Evolutionary conservation across 106 monocot genomes (phyloP), one percentile per base, ranked within the genome.

Genomic region (Apostasia shenzhenica): DNA sequence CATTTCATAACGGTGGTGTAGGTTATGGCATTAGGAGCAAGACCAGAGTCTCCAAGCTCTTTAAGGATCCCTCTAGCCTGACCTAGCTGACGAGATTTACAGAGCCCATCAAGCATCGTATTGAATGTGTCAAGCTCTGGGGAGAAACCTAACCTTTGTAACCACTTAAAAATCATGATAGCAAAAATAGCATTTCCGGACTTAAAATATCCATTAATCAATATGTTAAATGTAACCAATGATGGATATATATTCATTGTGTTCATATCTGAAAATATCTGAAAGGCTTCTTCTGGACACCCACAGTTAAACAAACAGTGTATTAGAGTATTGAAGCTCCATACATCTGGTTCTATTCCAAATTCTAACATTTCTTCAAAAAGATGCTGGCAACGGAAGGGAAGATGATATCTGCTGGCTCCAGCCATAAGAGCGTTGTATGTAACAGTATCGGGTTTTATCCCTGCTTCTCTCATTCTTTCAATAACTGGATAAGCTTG

Each of bases 1-100:
- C 81, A 82, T 59, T 85, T 89, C 97, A 90, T 90, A 45, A 90
- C 76, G 13, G 86, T 86, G 3, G 92, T 99, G 63, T 85, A 92
- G 46, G 90, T 93, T 63, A 93, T 74, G 41, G 65, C 77, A 85
- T 93, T 85, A 3, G 97, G 97, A 10, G 41, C 41, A 68, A 54
- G 58, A 8, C 80, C 74, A 3, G 89, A 77, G 62, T 75, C 73
- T 39, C 60, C 60, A 45, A 99, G 76, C 71, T 90, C 89, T 38
- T 73, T 73, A 42, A 90, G 76, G 45, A 93, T 68, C 58, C 63
- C 75, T 59, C 79, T 78, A 40, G 87, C 92, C 37, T 79, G 75
- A 67, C 74, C 61, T 51, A 81, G 4, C 68, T 59, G 79, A 3
- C 92, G 79, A 63, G 71, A 78, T 69, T 83, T 92, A 66, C 84